Conservation (phyloP, 2,329 filamentous ascomycete species). For the Talaromyces sp. region DNA sequence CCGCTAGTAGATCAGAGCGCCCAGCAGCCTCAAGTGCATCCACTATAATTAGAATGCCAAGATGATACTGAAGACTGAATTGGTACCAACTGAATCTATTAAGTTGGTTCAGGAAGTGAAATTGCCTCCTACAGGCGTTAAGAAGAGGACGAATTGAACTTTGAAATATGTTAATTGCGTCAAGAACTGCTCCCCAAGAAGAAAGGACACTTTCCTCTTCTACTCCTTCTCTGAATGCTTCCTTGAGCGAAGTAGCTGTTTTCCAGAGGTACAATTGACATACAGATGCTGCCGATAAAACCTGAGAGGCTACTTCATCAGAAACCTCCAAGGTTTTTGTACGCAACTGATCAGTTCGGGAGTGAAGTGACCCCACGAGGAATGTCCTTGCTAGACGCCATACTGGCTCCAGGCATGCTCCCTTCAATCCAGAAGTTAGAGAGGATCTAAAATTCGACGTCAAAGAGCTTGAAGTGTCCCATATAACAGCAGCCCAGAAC, state of each 20-base stretch:
- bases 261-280: neutral
- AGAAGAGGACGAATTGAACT: neutral
- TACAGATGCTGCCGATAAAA: neutral
- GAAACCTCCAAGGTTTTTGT: neutral
- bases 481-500: neutral
- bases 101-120: neutral
- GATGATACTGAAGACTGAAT: neutral
- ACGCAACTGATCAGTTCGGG: neutral
- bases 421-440: neutral
- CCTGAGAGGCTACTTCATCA: neutral
- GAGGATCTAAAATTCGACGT: neutral
- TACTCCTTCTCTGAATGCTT: conserved; percentile 3
- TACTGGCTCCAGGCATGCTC: neutral
- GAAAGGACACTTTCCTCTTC: neutral
- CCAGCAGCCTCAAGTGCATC: neutral
- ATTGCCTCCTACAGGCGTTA: neutral
- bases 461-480: neutral
- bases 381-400: neutral
- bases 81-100: conserved; percentile 3
- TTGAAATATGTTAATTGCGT: neutral
- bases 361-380: neutral
- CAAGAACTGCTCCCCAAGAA: neutral
- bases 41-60: neutral
- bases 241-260: neutral
- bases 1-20: neutral